phyloP scores from a whole-genome alignment of 352 stramenopile species.

The Phytophthora brassicae region DNA sequence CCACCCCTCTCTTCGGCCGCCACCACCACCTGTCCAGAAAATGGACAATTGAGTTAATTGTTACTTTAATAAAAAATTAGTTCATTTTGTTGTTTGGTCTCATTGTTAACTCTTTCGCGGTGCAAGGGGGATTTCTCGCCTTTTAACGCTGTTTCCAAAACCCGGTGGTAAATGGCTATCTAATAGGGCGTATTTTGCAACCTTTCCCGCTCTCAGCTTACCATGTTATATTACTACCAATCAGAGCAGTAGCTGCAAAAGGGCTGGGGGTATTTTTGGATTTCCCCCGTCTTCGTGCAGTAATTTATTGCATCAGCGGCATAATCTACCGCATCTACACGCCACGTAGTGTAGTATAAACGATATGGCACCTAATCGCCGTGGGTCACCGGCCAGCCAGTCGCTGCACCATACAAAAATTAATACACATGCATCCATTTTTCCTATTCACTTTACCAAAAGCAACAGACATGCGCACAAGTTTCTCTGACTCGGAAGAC shows the following conservation, averaged over 20 bases:
- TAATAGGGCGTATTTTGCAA: not conserved
- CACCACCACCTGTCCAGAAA: too few species aligned
- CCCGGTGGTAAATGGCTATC: not conserved
- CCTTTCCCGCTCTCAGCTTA: not conserved
- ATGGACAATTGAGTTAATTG: too few species aligned
- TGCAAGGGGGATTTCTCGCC: not conserved
- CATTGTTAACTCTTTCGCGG: not conserved
- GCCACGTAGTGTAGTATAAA: not conserved
- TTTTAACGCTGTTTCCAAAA: not conserved
- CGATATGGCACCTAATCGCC: not conserved
- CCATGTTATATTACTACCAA: not conserved
- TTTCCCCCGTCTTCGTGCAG: not conserved
- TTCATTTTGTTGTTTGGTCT: too few species aligned
- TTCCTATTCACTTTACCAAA: not conserved
- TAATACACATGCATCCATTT: constrained; percentile 5
- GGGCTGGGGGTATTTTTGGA: not conserved
- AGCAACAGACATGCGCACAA: constrained; percentile 3
- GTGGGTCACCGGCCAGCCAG: not conserved
- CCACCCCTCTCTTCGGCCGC: too few species aligned
- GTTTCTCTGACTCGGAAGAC: constrained; percentile 14
- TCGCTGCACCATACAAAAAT: not conserved
- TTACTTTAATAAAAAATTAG: too few species aligned
- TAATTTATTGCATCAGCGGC: not conserved
- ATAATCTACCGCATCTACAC: not conserved
- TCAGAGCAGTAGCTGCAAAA: not conserved